These are phyloP conservation scores for Lachancea cidri DNA, from an alignment of 805 yeast genomes.

Conservation along the genomic window DNA sequence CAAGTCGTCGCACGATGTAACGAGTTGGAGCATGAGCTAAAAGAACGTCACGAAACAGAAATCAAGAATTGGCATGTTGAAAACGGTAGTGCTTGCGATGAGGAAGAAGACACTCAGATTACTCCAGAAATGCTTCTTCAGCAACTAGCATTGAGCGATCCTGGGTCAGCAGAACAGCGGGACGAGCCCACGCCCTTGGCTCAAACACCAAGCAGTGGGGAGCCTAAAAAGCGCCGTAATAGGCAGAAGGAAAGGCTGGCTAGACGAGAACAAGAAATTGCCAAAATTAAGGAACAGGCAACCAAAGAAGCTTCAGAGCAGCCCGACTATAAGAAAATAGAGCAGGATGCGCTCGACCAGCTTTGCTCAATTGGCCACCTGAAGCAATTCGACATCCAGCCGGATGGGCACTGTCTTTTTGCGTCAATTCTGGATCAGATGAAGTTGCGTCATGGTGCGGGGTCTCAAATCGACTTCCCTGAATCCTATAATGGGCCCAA, in stretches of 20 bases:
- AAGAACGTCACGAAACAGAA: constrained; percentile 52
- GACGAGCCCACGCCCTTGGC: constrained; percentile 9
- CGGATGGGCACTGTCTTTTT: constrained; percentile 94
- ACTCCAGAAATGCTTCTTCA: constrained; percentile 67
- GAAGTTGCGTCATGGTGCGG: constrained; percentile 40
- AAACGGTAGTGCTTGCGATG: constrained; percentile 8
- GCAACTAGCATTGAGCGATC: constrained; percentile 43
- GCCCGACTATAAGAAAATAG: constrained; percentile 68
- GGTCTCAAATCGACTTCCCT: constrained; percentile 10
- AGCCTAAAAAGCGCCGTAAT: constrained; percentile 48
- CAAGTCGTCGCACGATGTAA: constrained; percentile 56
- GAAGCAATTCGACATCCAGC: constrained; percentile 62
- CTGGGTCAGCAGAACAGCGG: constrained; percentile 19
- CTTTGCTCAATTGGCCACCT: constrained; percentile 47
- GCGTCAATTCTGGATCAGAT: constrained; percentile 82
- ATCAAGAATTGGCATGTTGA: constrained; percentile 24
- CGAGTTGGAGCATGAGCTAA: constrained; percentile 53
- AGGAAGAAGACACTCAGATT: constrained; percentile 42
- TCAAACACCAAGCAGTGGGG: constrained; percentile 10
- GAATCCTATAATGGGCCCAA: constrained; percentile 1
- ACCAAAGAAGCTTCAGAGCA: constrained; percentile 57
- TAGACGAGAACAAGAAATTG: constrained; percentile 64
- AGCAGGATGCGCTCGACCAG: constrained; percentile 57
- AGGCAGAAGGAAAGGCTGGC: constrained; percentile 83
- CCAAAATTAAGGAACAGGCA: constrained; percentile 61